Base-by-base conservation (phyloP, 148 eudicot genomes). In the Limonium bicolor region DNA sequence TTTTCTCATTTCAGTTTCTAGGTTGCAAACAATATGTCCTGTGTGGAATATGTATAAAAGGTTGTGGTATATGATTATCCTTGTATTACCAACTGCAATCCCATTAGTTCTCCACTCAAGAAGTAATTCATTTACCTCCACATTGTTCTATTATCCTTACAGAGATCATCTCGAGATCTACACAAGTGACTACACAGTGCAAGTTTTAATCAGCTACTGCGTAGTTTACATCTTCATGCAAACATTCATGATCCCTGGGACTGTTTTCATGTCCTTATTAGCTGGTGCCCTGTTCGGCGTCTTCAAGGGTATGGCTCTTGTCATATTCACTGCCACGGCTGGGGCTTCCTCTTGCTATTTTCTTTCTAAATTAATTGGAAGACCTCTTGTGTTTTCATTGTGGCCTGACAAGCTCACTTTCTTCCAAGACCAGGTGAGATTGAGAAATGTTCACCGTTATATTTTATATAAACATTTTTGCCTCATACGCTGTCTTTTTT, bases 241-340 rank as follows among this genome's bases (percentile, higher is more conserved):
- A 78, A 90, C 97, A 41, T 90, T 90, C 75, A 80, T 84, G 97
- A 90, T 90, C 39, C 97, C 97, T 10, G 97, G 97, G 50, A 90
- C 97, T 1, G 73, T 90, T 21, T 90, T 90, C 52, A 80, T 90
- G 95, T 90, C 97, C 23, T 71, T 90, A 70, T 86, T 90, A 28
- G 95, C 97, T 10, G 97, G 97, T 26, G 64, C 97, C 10, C 82
- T 90, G 28, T 90, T 90, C 25, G 97, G 95, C 51, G 69, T 90
- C 43, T 53, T 72, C 54, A 70, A 65, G 65, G 96, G 96, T 39
- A 69, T 86, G 50, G 76, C 83, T 24, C 64, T 90, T 17, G 99
- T 90, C 23, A 85, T 86, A 39, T 78, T 76, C 57, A 61, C 76
- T 46, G 94, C 96, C 22, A 86, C 96, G 6, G 76, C 99, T 0